Evolutionary conservation across 2,329 filamentous ascomycete genomes (phyloP), one percentile per base, ranked within the genome.

Genomic region (Alternaria sp.): DNA sequence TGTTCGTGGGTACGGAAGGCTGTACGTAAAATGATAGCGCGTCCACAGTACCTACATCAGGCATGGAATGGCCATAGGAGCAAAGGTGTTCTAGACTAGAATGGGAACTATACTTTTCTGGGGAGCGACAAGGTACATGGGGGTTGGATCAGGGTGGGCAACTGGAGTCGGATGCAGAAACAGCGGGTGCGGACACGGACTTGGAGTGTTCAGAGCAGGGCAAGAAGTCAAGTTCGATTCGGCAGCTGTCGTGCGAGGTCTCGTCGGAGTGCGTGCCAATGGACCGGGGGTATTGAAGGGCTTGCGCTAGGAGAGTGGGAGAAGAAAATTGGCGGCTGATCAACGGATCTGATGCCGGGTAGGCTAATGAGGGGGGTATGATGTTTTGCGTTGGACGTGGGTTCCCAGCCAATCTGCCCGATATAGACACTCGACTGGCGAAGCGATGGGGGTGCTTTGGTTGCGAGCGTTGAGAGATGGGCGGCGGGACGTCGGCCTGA

Each of bases 231-330:
- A 74, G 75, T 68, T 72, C 70, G 67, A 74, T 72, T 73, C 69
- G 75, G 71, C 70, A 68, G 64, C 64, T 61, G 67, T 64, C 65
- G 67, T 71, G 72, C 71, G 65, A 73, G 63, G 68, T 68, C 66
- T 66, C 62, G 71, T 71, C 58, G 69, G 58, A 64, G 60, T 58
- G 66, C 53, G 66, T 70, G 73, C 69, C 65, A 75, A 58, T 61
- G 62, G 55, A 51, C 64, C 65, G 62, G 71, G 66, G 71, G 63
- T 63, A 63, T 66, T 50, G 71, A 68, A 70, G 61, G 71, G 72
- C 69, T 65, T 68, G 72, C 74, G 76, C 76, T 74, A 65, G 72
- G 76, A 70, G 70, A 68, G 69, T 64, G 54, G 65, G 65, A 71
- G 63, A 59, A 72, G 59, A 72, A 71, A 68, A 69, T 68, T 70